Conservation (phyloP, 1,284 basidiomycete species). For the Volvariella volvacea region DNA sequence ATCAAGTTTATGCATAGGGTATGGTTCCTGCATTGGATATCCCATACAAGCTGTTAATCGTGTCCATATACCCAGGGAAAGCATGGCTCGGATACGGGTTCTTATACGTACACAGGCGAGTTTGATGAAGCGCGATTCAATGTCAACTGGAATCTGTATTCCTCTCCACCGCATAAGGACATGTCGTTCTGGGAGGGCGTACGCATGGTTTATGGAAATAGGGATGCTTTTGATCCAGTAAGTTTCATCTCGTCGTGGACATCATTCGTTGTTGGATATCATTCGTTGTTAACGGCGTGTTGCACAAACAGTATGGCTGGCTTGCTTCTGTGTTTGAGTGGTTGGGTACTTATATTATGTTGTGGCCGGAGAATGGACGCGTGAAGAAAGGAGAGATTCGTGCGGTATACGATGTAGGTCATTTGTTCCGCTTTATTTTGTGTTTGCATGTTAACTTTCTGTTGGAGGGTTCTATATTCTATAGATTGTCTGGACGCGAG, state of each 20-base stretch:
- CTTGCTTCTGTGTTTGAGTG: conserved; percentile 31
- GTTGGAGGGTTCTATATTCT: conserved; percentile 12
- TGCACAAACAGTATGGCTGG: conserved; percentile 28
- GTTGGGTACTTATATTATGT: conserved; percentile 38
- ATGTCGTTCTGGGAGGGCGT: conserved; percentile 27
- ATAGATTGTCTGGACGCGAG: conserved; percentile 11
- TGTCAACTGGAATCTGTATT: conserved; percentile 30
- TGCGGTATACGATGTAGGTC: conserved; percentile 35
- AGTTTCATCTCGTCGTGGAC: too few species aligned
- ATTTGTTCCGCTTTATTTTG: neutral
- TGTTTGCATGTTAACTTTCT: neutral
- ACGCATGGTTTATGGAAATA: conserved; percentile 30
- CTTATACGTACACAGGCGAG: conserved; percentile 28
- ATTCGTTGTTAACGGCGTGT: neutral
- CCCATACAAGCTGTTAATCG: neutral
- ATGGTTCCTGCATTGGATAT: neutral
- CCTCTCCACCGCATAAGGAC: conserved; percentile 27
- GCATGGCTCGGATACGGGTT: conserved; percentile 33
- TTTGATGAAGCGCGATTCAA: conserved; percentile 30
- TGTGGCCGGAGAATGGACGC: conserved; percentile 41
- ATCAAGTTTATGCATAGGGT: conserved; percentile 30
- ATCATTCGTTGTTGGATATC: too few species aligned
- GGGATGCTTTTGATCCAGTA: conserved; percentile 27
- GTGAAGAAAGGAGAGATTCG: conserved; percentile 43
- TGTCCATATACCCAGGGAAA: conserved; percentile 20